Base-by-base conservation (phyloP, 2,329 filamentous ascomycete genomes). In the Nemania sp. region DNA sequence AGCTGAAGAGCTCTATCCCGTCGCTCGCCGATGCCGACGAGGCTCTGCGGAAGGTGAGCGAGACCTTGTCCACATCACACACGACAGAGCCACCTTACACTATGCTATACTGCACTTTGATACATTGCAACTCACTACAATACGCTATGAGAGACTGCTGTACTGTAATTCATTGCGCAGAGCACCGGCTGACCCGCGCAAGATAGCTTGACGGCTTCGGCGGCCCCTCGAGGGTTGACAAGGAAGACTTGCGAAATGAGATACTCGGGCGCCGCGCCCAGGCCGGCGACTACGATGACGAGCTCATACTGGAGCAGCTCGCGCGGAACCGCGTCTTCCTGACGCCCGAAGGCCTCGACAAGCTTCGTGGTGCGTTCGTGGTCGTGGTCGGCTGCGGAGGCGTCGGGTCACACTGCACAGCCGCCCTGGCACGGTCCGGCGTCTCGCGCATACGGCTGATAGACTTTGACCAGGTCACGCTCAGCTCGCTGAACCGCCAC, bases 401-500 rank as follows among this genome's bases (percentile, higher is more conserved):
- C 43, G 95, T 99, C 5, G 95, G 95, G 47, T 97, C 92, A 6
- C 96, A 99, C 79, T 93, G 91, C 64, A 86, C 89, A 4, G 89
- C 93, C 1, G 89, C 95, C 3, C 86, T 99, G 32, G 90, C 92
- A 5, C 88, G 95, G 32, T 97, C 93, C 0, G 95, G 95, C 34
- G 92, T 96, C 45, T 88, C 90, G n/a, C 89, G 87, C 69, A 83
- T 99, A 56, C 88, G 95, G 1, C 84, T 99, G 39, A 87, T 99
- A 67, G 95, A 99, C 76, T 99, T 99, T 74, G 95, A 99, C 74
- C 95, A 99, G 81, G 94, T 99, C 35, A 96, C 93, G 0, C 81
- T 99, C 46, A 96, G 91, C 65, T 97, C 92, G 2, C 80, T 99
- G 56, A 99, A 99, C 75, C 83, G 95, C n/a, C 95, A 99, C 76